Evolutionary conservation across 306 rosid species (phyloP).

Genomic region (Fragaria iinumae): DNA sequence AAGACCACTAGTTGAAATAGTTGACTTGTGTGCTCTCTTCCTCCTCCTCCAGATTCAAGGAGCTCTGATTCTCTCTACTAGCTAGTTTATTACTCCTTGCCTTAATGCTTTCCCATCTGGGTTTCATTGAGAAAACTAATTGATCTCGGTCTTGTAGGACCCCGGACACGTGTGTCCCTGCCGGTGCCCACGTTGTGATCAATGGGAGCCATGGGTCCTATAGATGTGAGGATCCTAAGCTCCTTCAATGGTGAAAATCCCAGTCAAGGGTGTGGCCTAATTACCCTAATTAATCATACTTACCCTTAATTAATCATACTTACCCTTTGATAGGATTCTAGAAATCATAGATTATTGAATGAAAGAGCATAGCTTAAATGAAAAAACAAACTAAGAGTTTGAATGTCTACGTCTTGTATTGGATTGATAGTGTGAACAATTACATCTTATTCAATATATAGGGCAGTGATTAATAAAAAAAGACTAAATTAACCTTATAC

Average conservation of each 20-base stretch:
- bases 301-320: too few species aligned
- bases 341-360: too few species aligned
- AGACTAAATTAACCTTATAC: too few species aligned
- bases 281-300: neutral
- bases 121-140: neutral
- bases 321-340: too few species aligned
- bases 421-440: too few species aligned
- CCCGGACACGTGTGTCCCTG: constrained; percentile 7
- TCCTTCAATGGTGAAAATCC: neutral
- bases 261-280: neutral
- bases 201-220: neutral
- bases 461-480: too few species aligned
- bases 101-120: neutral
- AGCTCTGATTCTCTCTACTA: neutral
- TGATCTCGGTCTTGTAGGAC: neutral
- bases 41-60: neutral
- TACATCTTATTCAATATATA: too few species aligned
- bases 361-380: too few species aligned
- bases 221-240: constrained; percentile 18
- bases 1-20: constrained; percentile 16
- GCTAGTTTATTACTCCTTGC: neutral
- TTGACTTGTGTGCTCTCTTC: constrained; percentile 22
- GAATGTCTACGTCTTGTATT: too few species aligned
- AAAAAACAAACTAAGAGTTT: too few species aligned
- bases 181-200: constrained; percentile 23